Evolutionary conservation across 345 rosid species (phyloP).

Genomic region (Nasturtium officinale): DNA sequence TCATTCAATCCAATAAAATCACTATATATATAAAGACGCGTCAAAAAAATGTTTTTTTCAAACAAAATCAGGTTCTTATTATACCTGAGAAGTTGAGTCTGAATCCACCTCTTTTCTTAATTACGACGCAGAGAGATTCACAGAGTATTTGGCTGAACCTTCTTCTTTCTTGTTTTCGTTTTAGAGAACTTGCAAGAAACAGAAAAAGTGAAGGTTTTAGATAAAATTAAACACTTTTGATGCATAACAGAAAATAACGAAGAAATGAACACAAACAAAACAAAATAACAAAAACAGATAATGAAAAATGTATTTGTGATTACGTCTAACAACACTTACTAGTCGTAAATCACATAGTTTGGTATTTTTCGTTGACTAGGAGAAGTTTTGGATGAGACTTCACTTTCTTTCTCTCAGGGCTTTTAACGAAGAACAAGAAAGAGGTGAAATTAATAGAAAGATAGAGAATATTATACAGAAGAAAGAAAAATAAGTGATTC

Average conservation of each 20-base stretch:
- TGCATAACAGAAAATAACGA: neutral
- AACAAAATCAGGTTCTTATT: neutral
- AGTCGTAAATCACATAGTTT: neutral
- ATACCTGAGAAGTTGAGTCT: neutral
- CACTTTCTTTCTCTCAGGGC: neutral
- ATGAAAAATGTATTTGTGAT: too few relatives aligned
- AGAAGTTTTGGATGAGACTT: neutral
- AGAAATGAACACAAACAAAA: too few relatives aligned
- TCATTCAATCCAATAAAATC: too few relatives aligned
- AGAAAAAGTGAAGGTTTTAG: neutral
- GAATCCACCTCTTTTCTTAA: neutral
- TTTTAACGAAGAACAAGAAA: neutral
- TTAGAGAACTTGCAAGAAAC: too few relatives aligned
- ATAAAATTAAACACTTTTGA: neutral
- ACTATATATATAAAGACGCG: too few relatives aligned
- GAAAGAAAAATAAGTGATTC: neutral
- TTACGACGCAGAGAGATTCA: too few relatives aligned
- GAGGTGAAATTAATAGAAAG: neutral
- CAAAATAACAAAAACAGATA: too few relatives aligned
- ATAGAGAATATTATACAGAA: neutral
- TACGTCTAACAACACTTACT: neutral
- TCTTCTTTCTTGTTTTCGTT: neutral
- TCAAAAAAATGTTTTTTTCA: too few relatives aligned
- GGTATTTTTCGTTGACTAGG: neutral
- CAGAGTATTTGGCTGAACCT: neutral